phyloP scores from a whole-genome alignment of 345 rosid species.

The Citrus reticulata region DNA sequence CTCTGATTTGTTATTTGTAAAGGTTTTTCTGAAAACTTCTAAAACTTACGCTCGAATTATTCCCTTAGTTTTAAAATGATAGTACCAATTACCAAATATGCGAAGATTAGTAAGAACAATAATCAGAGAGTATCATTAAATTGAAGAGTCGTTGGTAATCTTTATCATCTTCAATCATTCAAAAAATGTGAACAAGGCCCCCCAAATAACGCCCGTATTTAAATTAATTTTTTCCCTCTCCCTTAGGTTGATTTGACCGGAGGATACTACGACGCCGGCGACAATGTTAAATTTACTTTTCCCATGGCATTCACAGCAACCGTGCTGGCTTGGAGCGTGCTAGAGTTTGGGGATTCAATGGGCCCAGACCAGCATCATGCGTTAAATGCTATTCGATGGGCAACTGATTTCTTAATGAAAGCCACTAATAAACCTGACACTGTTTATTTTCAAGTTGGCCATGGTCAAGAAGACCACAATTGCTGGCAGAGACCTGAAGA shows the following conservation, averaged over 20 bases:
- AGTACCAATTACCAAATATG: no score
- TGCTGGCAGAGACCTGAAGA: conserved; percentile 99
- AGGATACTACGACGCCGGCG: conserved; percentile 95
- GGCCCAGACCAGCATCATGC: conserved; percentile 35
- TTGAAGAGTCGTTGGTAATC: no score
- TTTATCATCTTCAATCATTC: no score
- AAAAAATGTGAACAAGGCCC: no score
- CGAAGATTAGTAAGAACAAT: no score
- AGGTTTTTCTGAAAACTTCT: no score
- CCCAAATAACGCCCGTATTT: not conserved
- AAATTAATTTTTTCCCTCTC: not conserved
- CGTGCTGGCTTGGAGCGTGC: conserved; percentile 70
- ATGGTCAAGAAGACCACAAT: conserved; percentile 39
- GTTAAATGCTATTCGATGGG: conserved; percentile 68
- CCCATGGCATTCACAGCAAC: conserved; percentile 91
- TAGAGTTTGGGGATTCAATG: conserved; percentile 61
- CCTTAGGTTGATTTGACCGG: conserved; percentile 74
- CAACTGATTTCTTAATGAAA: conserved; percentile 70
- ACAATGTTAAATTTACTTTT: conserved; percentile 80
- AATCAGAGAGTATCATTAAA: no score
- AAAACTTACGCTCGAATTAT: no score
- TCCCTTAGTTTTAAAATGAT: no score
- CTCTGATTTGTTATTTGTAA: no score
- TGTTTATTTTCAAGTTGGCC: conserved; percentile 56
- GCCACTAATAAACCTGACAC: conserved; percentile 57